Base-by-base conservation (phyloP, 1,284 basidiomycete genomes). In the Neotropicomus parvogracilis region DNA sequence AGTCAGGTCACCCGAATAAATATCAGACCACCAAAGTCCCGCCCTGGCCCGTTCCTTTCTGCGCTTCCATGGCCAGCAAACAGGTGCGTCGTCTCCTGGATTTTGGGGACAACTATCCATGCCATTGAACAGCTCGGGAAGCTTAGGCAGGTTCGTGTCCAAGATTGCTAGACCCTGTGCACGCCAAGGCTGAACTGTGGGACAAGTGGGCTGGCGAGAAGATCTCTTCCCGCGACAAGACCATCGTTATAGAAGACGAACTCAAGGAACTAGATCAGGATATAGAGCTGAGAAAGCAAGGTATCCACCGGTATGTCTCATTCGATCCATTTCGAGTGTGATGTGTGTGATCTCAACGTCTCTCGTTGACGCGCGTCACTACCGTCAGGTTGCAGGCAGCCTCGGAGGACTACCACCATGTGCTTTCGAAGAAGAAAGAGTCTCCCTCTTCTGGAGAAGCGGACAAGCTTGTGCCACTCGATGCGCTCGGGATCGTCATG, bases 401-500 rank as follows among this genome's bases (percentile, higher is more conserved):
- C 20, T 78, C 83, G 5, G 75, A 79, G 47, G 74, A 72, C 17
- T 89, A 85, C 56, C 75, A 84, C 46, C 75, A 75, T 56, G 70
- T 70, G 10, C 66, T 90, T 10, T 73, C 78, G 14, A 88, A 86
- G 74, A 88, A 83, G 70, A 83, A 80, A 57, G 69, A 76, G 4
- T 78, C 72, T n/a, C 72, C 75, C 14, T 77, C 73, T 2, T 68
- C 83, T 2, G 79, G 79, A 28, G 78, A 80, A 48, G 63, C 71
- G 2, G 83, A 81, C 54, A 87, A 88, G 62, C 70, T 86, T 27
- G 68, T 88, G 19, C 79, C 85, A 0, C 72, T 89, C 24, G 91
- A 93, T 58, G 80, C 82, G 20, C 72, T 94, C 6, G 91, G 91
- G 2, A 75, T 89, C 43, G 86, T 89, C 35, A 91, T 94, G 91